Percentiles rank a stretch among this genome's conserved stretches.
phyloP scores from a whole-genome alignment of 2,329 filamentous ascomycete species.

The Hypoxylon sp. region DNA sequence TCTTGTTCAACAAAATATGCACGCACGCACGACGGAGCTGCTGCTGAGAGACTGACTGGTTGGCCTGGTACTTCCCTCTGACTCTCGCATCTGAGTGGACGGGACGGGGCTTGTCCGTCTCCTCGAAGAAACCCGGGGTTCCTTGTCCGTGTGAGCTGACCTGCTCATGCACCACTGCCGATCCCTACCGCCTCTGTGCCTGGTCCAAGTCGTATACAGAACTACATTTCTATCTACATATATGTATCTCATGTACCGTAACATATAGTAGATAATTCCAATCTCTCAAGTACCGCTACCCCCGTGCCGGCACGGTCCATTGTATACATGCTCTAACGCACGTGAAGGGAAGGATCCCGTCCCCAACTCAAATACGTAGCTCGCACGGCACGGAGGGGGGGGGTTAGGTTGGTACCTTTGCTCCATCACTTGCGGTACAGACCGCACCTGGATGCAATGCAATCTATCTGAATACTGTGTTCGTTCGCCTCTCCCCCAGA shows the following conservation, averaged over 20 bases:
- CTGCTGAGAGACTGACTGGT: no score
- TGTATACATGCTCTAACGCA: constrained; percentile 22
- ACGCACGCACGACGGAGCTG: constrained; percentile 20
- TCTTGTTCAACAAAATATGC: constrained; percentile 29
- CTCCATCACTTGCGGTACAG: constrained; percentile 3
- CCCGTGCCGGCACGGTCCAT: constrained; percentile 15
- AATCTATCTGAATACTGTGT: constrained; percentile 9
- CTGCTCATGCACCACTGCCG: constrained; percentile 37
- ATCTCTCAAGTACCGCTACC: constrained; percentile 22
- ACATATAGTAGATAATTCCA: no score
- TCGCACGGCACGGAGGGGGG: neutral
- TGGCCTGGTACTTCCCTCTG: constrained; percentile 2
- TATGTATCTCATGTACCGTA: constrained; percentile 16
- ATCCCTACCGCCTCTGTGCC: constrained; percentile 36
- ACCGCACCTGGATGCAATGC: constrained; percentile 12
- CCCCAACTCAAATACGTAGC: constrained; percentile 10
- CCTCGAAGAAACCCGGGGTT: constrained; percentile 32
- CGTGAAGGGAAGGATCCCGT: constrained; percentile 27
- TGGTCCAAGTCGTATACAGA: constrained; percentile 38
- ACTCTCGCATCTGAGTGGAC: constrained; percentile 26
- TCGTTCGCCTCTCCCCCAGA: constrained; percentile 19
- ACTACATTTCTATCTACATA: constrained; percentile 10
- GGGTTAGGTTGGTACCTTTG: no score
- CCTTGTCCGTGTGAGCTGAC: constrained; percentile 35
- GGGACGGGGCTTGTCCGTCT: constrained; percentile 27